phyloP scores from a whole-genome alignment of 2,329 filamentous ascomycete genomes.

The Ascomycota sp. region DNA sequence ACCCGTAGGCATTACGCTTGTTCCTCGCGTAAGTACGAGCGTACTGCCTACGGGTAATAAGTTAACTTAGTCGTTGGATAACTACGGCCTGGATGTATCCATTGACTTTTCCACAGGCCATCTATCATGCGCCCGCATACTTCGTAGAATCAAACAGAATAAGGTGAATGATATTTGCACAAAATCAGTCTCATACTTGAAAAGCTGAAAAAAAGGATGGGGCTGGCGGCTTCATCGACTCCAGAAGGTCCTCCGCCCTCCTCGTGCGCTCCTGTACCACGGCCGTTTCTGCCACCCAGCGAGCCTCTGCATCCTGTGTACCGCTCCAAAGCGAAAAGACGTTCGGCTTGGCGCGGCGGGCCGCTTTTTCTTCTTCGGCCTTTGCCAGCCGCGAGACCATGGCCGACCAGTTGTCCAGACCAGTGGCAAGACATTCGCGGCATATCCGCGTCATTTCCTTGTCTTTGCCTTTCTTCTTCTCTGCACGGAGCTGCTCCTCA shows the following conservation, averaged over 20 bases:
- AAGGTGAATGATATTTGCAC: too few species aligned
- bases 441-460: conserved; percentile 33
- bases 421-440: conserved; percentile 55
- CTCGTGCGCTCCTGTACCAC: conserved; percentile 31
- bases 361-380: conserved; percentile 22
- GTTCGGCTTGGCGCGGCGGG: conserved; percentile 11
- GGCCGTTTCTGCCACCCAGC: conserved; percentile 33
- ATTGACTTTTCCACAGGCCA: too few species aligned
- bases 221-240: conserved; percentile 21
- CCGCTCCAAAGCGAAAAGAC: conserved; percentile 18
- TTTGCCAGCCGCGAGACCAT: conserved; percentile 53
- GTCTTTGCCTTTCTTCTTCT: conserved; percentile 11
- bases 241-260: conserved; percentile 29
- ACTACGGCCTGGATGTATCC: too few species aligned
- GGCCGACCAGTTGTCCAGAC: conserved; percentile 60
- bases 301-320: conserved; percentile 16
- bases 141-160: too few species aligned
- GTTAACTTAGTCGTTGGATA: too few species aligned
- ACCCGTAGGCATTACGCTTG: too few species aligned
- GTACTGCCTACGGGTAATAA: too few species aligned
- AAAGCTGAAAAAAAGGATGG: conserved; percentile 17
- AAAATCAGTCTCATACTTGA: conserved; percentile 13
- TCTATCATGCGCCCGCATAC: too few species aligned
- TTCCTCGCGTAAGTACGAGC: too few species aligned
- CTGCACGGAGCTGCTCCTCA: conserved; percentile 40